These are phyloP conservation scores for Colletotrichum eleusines DNA, from an alignment of 2,329 filamentous ascomycete genomes.

Conservation along the genomic window DNA sequence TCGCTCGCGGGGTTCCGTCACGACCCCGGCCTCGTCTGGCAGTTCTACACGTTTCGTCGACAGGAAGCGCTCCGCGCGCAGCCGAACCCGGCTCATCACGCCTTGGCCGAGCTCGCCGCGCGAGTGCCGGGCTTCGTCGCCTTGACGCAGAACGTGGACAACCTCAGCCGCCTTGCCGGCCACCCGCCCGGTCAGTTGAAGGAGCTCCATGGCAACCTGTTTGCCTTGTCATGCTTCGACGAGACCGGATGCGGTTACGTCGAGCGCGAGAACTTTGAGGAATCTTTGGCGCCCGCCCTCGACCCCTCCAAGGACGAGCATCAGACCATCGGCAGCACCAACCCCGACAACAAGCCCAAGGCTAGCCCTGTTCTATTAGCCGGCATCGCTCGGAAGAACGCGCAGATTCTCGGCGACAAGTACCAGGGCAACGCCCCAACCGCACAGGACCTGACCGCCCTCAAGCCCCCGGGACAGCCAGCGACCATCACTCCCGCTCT, in stretches of 20 bases:
- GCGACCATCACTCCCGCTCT: not conserved
- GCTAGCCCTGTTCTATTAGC: slow-evolving; percentile 42
- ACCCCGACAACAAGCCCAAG: slow-evolving; percentile 29
- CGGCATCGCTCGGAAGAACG: slow-evolving; percentile 54
- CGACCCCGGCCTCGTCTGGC: slow-evolving; percentile 76
- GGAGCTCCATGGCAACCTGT: slow-evolving; percentile 59
- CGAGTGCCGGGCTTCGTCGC: slow-evolving; percentile 67
- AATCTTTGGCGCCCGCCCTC: slow-evolving; percentile 73
- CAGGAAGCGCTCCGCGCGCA: slow-evolving; percentile 73
- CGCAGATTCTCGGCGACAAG: slow-evolving; percentile 67
- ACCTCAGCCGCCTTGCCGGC: slow-evolving; percentile 67
- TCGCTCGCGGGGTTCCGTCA: slow-evolving; percentile 71
- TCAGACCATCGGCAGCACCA: slow-evolving; percentile 33
- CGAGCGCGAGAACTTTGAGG: slow-evolving; percentile 67
- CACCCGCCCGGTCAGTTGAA: slow-evolving; percentile 69
- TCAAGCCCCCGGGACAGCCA: slow-evolving; percentile 25
- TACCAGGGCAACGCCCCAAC: slow-evolving; percentile 48
- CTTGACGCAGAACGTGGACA: slow-evolving; percentile 75
- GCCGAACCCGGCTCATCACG: slow-evolving; percentile 74
- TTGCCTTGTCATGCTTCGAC: slow-evolving; percentile 51
- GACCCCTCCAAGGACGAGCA: slow-evolving; percentile 61
- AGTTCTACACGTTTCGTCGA: slow-evolving; percentile 75
- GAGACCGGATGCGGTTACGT: slow-evolving; percentile 67
- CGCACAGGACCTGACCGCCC: slow-evolving; percentile 28
- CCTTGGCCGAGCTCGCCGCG: slow-evolving; percentile 70